Evolutionary conservation across 257 asterid species (phyloP), one percentile per base, ranked within the genome.

Genomic region (Gentiana macrophylla): DNA sequence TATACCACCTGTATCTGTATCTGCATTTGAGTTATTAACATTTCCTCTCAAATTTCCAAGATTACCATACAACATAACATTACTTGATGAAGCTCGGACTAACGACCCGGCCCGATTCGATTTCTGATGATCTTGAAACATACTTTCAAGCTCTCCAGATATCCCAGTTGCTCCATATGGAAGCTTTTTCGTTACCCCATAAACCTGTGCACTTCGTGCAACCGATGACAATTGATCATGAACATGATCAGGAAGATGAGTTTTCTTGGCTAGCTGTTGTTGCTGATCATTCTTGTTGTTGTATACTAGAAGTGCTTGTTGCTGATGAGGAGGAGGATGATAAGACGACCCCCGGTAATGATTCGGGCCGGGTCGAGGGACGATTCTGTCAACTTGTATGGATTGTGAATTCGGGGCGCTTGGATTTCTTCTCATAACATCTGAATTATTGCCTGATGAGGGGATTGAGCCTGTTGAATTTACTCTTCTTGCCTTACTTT

Each of bases 51-150:
- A 54, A 32, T 86, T 86, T 12, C 95, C 95, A 70, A 86, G 60
- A 69, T 72, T 76, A 0, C 84, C 78, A 10, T 36, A 59, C 66
- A 83, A 13, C 90, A 83, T 86, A 9, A 83, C 90, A 34, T 86
- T 86, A 44, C 94, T 62, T 0, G 95, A 83, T 8, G 95, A 85
- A 5, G 95, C 95, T 35, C 95, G 66, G 55, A 85, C 86, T 55
- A 86, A 67, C 1, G 61, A 45, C 4, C 74, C 71, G 1, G 80
- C 69, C 3, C 80, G 81, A 10, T 65, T 78, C 1, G 86, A 53
- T 35, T 61, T 71, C 69, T 84, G 95, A 13, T 81, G 83, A 70
- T 86, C 94, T 0, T 57, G 50, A 64, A 84, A 79, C 95, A 86
- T 86, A 66, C 67, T 77, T 0, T 86, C 94, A 3, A 86, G 91